phyloP scores from a whole-genome alignment of 2,329 filamentous ascomycete species.

The Fusarium keratoplasticum region DNA sequence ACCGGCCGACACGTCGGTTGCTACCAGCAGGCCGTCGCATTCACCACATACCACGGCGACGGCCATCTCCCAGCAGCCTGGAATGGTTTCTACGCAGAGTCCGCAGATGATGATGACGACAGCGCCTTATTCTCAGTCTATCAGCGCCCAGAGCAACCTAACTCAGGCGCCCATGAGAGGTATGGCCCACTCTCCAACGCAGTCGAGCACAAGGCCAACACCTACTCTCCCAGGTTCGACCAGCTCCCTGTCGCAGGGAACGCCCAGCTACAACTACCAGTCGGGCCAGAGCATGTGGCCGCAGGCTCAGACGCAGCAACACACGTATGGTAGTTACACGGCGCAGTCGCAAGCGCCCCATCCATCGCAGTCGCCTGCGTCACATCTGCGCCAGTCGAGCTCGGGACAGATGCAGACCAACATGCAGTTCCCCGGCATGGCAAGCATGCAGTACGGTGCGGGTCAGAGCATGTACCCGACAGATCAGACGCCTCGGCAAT shows the following conservation, averaged over 20 bases:
- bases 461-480: conserved; percentile 69
- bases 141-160: conserved; percentile 78
- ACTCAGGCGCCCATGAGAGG: conserved; percentile 78
- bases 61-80: conserved; percentile 68
- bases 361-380: conserved; percentile 66
- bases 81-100: conserved; percentile 70
- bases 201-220: conserved; percentile 76
- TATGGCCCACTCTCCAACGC: conserved; percentile 65
- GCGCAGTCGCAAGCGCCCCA: conserved; percentile 64
- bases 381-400: conserved; percentile 69
- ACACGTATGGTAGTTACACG: conserved; percentile 64
- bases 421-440: conserved; percentile 74
- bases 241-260: conserved; percentile 62
- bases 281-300: conserved; percentile 72
- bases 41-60: conserved; percentile 69
- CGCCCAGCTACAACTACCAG: conserved; percentile 72
- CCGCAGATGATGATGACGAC: conserved; percentile 75
- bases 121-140: conserved; percentile 76
- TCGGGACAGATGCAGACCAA: conserved; percentile 67
- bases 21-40: conserved; percentile 66
- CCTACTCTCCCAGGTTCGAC: conserved; percentile 61
- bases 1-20: conserved; percentile 56
- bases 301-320: conserved; percentile 72
- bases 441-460: conserved; percentile 67
- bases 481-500: conserved; percentile 73